phyloP scores from a whole-genome alignment of 345 rosid species.

The Raphanus raphanistrum region DNA sequence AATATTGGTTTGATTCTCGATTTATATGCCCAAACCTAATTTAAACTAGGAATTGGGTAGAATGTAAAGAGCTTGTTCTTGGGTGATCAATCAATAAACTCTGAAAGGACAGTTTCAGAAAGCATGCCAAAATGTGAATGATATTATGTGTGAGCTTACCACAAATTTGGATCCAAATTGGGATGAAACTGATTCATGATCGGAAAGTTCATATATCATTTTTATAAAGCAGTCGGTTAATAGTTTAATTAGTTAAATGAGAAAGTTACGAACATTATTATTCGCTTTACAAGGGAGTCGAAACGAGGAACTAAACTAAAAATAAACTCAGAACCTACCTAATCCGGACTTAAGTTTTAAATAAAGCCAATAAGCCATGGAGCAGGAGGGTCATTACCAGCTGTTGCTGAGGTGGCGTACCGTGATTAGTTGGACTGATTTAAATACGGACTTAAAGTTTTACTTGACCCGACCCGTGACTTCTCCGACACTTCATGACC shows the following conservation, averaged over 20 bases:
- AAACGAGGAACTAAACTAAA: not conserved
- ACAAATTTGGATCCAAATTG: too few relatives aligned
- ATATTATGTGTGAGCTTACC: too few relatives aligned
- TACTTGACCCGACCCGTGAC: conserved; percentile 41
- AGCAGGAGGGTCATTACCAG: conserved; percentile 22
- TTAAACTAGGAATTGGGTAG: too few relatives aligned
- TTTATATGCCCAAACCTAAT: too few relatives aligned
- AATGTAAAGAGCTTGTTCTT: too few relatives aligned
- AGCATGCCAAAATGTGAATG: too few relatives aligned
- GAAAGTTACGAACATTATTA: not conserved
- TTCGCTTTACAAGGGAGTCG: not conserved
- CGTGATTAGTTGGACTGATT: conserved; percentile 20
- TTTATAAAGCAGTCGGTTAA: not conserved
- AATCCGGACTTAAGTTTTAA: too few relatives aligned
- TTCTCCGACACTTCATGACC: conserved; percentile 39
- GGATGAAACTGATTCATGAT: too few relatives aligned
- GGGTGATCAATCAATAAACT: too few relatives aligned
- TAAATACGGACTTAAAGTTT: conserved; percentile 25
- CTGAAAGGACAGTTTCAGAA: too few relatives aligned
- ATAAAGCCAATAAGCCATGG: too few relatives aligned
- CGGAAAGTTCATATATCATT: not conserved
- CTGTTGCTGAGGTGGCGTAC: conserved; percentile 40
- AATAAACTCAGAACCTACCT: conserved; percentile 11
- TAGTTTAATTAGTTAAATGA: not conserved
- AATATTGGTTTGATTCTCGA: too few relatives aligned